These are phyloP conservation scores for Aspergillus panamensis DNA, from an alignment of 495 filamentous ascomycete genomes.

Conservation along the genomic window DNA sequence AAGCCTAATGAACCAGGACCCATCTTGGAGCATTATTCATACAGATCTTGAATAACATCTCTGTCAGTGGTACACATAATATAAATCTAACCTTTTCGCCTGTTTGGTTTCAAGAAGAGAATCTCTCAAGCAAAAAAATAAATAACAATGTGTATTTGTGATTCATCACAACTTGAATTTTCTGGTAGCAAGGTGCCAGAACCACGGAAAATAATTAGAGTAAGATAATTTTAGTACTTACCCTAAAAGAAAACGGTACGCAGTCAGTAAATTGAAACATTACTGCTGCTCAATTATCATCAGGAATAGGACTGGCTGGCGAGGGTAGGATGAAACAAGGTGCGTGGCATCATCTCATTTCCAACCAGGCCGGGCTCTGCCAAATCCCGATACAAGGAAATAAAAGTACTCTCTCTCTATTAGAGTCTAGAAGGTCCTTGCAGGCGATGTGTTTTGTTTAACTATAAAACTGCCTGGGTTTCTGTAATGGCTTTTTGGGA, in stretches of 20 bases:
- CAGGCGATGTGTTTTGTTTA: slow-evolving; percentile 4
- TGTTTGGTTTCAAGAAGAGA: background rate
- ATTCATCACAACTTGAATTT: background rate
- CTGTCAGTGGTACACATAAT: no score
- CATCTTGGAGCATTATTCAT: background rate
- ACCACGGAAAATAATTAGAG: slow-evolving; percentile 3
- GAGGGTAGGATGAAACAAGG: slow-evolving; percentile 17
- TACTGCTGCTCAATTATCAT: background rate
- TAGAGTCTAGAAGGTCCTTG: slow-evolving; percentile 8
- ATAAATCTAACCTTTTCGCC: background rate
- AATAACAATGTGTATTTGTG: background rate
- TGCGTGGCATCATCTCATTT: slow-evolving; percentile 25
- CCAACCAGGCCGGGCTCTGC: slow-evolving; percentile 16
- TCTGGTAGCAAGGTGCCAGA: background rate
- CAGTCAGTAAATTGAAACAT: background rate
- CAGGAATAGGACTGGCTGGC: background rate
- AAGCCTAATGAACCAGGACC: slow-evolving; percentile 7
- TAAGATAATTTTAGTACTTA: background rate
- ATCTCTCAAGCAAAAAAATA: background rate
- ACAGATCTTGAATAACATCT: no score
- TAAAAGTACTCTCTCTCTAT: slow-evolving; percentile 1
- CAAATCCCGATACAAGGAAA: slow-evolving; percentile 16
- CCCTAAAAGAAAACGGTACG: background rate
- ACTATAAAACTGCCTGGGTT: slow-evolving; percentile 3
- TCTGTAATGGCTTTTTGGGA: background rate